Evolutionary conservation across 2,329 filamentous ascomycete species (phyloP).

Genomic region (Sporothrix curviconia): DNA sequence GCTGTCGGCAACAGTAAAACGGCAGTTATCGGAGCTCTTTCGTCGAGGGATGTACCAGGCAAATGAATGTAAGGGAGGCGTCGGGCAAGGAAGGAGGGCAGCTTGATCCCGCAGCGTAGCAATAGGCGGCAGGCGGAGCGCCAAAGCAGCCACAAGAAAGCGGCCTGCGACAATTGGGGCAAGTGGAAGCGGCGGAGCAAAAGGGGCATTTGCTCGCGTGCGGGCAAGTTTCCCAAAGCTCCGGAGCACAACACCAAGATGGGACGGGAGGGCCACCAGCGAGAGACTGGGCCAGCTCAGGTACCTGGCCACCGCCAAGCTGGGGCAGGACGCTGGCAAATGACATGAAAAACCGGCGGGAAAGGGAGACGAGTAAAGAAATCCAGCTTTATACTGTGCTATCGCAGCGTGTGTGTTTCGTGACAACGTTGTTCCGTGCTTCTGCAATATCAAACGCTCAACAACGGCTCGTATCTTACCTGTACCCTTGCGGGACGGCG

Average conservation of each 20-base stretch:
- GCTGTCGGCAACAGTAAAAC: background rate
- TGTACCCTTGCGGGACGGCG: conserved; percentile 50
- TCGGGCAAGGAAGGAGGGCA: no score
- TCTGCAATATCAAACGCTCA: background rate
- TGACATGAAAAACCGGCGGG: no score
- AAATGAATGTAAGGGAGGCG: background rate
- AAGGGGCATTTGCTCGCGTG: conserved; percentile 7
- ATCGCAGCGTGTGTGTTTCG: no score
- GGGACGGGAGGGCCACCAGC: background rate
- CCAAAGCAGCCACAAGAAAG: background rate
- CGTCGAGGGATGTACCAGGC: background rate
- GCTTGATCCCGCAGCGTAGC: no score
- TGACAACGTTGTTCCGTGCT: background rate
- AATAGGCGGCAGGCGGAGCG: background rate
- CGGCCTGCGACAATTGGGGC: background rate
- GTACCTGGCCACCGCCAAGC: background rate
- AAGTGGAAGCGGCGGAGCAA: background rate
- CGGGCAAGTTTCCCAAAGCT: background rate
- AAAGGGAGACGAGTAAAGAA: no score
- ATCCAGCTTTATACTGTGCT: background rate
- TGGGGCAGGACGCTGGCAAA: no score
- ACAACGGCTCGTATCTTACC: conserved; percentile 23
- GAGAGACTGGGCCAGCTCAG: background rate
- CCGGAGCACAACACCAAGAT: background rate
- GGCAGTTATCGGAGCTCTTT: background rate